These are phyloP conservation scores for Lecanosticta acicola DNA, from an alignment of 2,329 filamentous ascomycete species.

Conservation along the genomic window DNA sequence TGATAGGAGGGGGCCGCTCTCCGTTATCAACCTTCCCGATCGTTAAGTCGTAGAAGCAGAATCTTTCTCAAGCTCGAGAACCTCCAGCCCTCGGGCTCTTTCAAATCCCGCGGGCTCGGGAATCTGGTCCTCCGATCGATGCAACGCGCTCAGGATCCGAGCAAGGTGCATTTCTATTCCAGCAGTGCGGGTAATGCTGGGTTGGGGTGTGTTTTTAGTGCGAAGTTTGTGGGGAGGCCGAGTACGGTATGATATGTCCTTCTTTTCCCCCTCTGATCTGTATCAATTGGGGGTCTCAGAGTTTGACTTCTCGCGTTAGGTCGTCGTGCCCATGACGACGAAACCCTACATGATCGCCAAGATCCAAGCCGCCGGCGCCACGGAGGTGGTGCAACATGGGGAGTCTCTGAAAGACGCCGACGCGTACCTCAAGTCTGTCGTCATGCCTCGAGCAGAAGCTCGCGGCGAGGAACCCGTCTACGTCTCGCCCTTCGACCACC, in stretches of 20 bases:
- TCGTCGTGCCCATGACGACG: constrained; percentile 65
- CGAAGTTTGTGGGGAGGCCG: constrained; percentile 55
- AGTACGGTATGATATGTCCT: constrained; percentile 56
- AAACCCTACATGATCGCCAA: constrained; percentile 66
- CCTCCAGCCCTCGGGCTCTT: constrained; percentile 76
- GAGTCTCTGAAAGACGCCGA: constrained; percentile 66
- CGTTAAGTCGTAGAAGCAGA: constrained; percentile 45
- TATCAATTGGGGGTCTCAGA: constrained; percentile 51
- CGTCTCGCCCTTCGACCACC: constrained; percentile 65
- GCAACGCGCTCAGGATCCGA: constrained; percentile 29
- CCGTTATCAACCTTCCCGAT: constrained; percentile 1
- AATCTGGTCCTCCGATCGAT: constrained; percentile 58
- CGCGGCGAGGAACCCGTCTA: constrained; percentile 54
- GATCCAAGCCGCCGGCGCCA: constrained; percentile 60
- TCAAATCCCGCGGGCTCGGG: constrained; percentile 74
- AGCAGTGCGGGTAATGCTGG: constrained; percentile 79
- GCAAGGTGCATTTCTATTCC: constrained; percentile 63
- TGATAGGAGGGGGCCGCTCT: no score
- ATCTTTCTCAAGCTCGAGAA: constrained; percentile 83
- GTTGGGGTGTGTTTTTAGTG: constrained; percentile 70
- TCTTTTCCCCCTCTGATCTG: constrained; percentile 59
- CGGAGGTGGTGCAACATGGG: constrained; percentile 63
- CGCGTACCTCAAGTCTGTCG: constrained; percentile 53
- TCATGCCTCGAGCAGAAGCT: constrained; percentile 41
- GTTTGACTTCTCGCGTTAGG: no score